A percentile compares a stretch with the other conserved stretches of the same genome.
Evolutionary conservation across 2,329 filamentous ascomycete species (phyloP).

Genomic region (Sarocladium brachiariae): DNA sequence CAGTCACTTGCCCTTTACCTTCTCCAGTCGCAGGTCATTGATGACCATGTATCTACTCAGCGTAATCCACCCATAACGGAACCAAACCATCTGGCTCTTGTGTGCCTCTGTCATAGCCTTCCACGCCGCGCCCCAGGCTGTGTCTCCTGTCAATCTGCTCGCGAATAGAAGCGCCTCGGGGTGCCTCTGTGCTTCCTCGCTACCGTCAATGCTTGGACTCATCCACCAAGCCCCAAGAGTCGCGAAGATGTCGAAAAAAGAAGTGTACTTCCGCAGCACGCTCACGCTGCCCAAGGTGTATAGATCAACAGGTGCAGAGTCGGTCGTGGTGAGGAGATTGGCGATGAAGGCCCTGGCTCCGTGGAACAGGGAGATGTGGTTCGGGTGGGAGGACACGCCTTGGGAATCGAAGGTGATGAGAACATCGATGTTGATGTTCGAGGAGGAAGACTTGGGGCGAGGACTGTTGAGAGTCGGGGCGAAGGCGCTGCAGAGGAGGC

Average conservation of each 20-base stretch:
- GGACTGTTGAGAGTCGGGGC: slow-evolving; percentile 52
- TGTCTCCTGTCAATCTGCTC: slow-evolving; percentile 56
- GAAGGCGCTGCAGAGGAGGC: slow-evolving; percentile 66
- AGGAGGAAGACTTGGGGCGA: slow-evolving; percentile 19
- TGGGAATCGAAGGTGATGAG: slow-evolving; percentile 83
- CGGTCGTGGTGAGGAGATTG: slow-evolving; percentile 54
- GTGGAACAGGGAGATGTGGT: slow-evolving; percentile 84
- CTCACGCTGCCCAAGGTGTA: slow-evolving; percentile 76
- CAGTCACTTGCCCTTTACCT: slow-evolving; percentile 18
- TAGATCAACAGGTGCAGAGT: slow-evolving; percentile 71
- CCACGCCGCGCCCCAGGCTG: slow-evolving; percentile 51
- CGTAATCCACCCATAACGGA: slow-evolving; percentile 90
- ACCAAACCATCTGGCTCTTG: slow-evolving; percentile 97
- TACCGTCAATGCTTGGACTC: slow-evolving; percentile 27
- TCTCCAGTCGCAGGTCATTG: slow-evolving; percentile 68
- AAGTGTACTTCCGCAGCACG: slow-evolving; percentile 73
- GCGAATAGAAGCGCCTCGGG: slow-evolving; percentile 62
- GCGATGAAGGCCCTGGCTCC: slow-evolving; percentile 70
- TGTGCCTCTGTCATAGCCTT: slow-evolving; percentile 86
- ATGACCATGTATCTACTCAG: slow-evolving; percentile 92
- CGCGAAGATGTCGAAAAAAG: slow-evolving; percentile 66
- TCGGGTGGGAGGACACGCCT: slow-evolving; percentile 84
- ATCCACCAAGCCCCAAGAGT: slow-evolving; percentile 57
- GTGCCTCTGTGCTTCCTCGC: slow-evolving; percentile 26
- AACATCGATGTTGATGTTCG: slow-evolving; percentile 59